Base-by-base conservation (phyloP, 768 basidiomycete species). In the Botryobasidium botryosum region DNA sequence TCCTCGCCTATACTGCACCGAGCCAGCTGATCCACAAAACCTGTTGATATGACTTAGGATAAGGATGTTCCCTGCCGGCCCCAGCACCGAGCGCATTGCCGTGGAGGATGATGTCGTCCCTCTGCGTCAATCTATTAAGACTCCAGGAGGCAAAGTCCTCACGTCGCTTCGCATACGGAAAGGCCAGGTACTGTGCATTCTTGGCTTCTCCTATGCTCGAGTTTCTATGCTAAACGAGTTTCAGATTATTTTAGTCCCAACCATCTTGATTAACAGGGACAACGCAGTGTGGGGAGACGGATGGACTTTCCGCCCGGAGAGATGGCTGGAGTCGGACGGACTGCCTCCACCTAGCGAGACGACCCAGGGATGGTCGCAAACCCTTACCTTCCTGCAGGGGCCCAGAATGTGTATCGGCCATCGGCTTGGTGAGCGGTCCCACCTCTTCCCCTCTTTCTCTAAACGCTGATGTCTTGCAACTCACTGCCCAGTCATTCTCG, bases 231-330 rank as follows among this genome's bases (percentile, higher is more conserved):
- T n/a, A n/a, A n/a, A n/a, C n/a, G n/a, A 10, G n/a, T 44, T 41
- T 10, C 18, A 48, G 48, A 18, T 43, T 4, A 40, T 49, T 36
- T 46, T 46, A 37, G 32, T 49, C 32, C 45, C 48, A 20, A 31
- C 36, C 23, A 23, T 46, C 46, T 29, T 26, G 5, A 45, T 49
- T 28, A 49, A 49, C 37, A 26, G 29, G 25, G 32, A 49, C 31
- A 33, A 32, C 35, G 21, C 24, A 20, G 35, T 21, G 17, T 49
- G 46, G 47, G 46, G 35, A 10, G 45, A 46, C 39, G 47, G 35
- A 8, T 32, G 39, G 13, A 27, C 24, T 15, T 69, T 66, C 56
- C 51, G 57, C 15, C 68, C 67, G 20, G 59, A 60, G 37, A 62
- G 66, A 6, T 69, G 65, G 66, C 32, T 49, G 15, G 29, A 38